Evolutionary conservation across 2,329 filamentous ascomycete species (phyloP), one percentile per base, ranked within the genome.

Genomic region (Beauveria sp.): DNA sequence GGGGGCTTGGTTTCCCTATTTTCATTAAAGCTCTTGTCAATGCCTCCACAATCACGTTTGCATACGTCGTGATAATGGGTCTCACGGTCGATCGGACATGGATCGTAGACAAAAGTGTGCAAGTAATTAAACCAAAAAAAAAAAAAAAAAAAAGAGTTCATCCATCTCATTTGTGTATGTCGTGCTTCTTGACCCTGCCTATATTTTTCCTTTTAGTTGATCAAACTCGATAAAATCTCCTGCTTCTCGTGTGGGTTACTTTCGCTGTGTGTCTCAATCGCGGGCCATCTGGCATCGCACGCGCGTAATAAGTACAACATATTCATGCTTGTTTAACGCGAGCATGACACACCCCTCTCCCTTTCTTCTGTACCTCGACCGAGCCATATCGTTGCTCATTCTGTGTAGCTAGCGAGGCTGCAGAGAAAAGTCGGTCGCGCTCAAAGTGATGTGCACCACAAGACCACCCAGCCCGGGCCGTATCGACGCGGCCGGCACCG

Each of bases 111-210:
- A 24, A 8, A 40, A 24, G 24, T 28, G n/a, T 47, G 34, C 34
- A 37, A 37, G 28, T 58, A 58, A 58, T 51, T 51, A 51, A 58
- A 51, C 55, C 55, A 40, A 12, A 20, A 9, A 22, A 24, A 18
- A 40, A 26, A 9, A 47, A 47, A 40, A 12, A 20, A 9, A 22
- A 24, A 18, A 40, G n/a, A 9, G 18, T 24, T 24, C 22, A 58
- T 51, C 55, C 22, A 43, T 20, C 40, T 44, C 55, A 47, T 37
- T 37, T 16, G 5, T 18, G 22, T 34, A 18, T 44, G 52, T 55
- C 52, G 24, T 55, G 52, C 52, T 55, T 55, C 40, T 10, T 57
- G 28, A 44, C 55, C 55, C 46, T 51, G 55, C 55, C 40, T 20
- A 10, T 41, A n/a, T 41, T 47, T 37, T 34, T 8, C 6, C n/a